A percentile compares a stretch with the other conserved stretches of the same genome.
Evolutionary conservation across 2,329 filamentous ascomycete species (phyloP).

Genomic region (Cladosporium cucumerinum): DNA sequence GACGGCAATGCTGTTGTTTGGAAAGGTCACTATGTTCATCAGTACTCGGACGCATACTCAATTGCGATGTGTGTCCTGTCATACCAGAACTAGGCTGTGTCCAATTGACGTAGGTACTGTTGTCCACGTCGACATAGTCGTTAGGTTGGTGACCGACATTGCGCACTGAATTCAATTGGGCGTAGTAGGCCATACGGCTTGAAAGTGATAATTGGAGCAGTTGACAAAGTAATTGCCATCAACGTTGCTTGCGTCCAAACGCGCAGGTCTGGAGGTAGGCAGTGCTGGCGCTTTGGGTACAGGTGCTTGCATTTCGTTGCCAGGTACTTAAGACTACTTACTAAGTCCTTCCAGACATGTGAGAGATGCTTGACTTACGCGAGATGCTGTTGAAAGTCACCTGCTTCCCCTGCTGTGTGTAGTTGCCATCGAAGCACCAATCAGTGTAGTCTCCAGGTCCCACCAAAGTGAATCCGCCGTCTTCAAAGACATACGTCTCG

Average conservation of each 20-base stretch:
- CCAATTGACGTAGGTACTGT: neutral
- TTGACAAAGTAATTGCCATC: slow-evolving; percentile 4
- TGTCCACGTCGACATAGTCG: neutral
- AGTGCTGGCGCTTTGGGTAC: neutral
- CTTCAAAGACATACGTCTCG: neutral
- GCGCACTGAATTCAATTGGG: neutral
- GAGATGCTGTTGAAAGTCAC: neutral
- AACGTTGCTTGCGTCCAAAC: neutral
- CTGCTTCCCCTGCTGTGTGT: neutral
- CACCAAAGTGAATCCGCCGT: neutral
- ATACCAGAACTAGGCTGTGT: neutral
- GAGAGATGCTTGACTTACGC: neutral
- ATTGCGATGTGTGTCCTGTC: neutral
- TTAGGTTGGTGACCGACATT: neutral
- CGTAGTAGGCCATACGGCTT: neutral
- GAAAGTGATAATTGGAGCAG: neutral
- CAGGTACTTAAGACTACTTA: neutral
- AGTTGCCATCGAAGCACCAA: neutral
- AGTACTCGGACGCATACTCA: neutral
- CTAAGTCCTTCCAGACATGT: neutral
- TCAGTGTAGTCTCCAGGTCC: neutral
- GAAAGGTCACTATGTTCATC: neutral
- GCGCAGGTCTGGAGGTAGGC: neutral
- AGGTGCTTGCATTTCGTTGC: neutral
- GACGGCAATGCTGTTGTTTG: neutral